A percentile compares a stretch with the other conserved stretches of the same genome.
These are phyloP conservation scores for Fomitopsis pulvina DNA, from an alignment of 768 basidiomycete species.

Conservation along the genomic window DNA sequence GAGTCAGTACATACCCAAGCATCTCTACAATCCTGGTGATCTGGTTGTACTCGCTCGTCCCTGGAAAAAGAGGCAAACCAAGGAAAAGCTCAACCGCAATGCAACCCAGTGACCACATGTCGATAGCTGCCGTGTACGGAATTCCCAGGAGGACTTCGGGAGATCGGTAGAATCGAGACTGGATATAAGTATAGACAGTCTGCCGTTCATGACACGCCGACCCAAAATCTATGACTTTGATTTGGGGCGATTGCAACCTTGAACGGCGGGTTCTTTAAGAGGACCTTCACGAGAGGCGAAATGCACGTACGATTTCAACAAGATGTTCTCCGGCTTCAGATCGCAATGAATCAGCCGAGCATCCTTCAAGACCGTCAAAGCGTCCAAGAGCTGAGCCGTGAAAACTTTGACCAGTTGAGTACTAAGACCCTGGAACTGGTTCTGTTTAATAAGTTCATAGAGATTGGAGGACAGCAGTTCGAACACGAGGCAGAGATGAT, in stretches of 20 bases:
- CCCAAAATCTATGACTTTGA: constrained; percentile 99
- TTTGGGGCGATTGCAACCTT: constrained; percentile 93
- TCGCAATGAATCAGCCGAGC: constrained; percentile 97
- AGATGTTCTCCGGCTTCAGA: constrained; percentile 97
- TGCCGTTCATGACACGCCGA: constrained; percentile 98
- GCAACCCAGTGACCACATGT: constrained; percentile 99
- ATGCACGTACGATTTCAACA: constrained; percentile 80
- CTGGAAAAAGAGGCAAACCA: constrained; percentile 93
- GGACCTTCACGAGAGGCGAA: not conserved
- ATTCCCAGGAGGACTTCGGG: constrained; percentile 95
- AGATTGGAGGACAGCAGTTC: constrained; percentile 95
- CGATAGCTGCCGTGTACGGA: constrained; percentile 91
- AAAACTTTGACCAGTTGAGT: constrained; percentile 98
- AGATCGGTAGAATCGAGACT: constrained; percentile 96
- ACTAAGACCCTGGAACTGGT: constrained; percentile 95
- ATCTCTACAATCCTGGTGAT: constrained; percentile 95
- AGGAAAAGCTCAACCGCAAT: constrained; percentile 98
- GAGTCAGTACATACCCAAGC: constrained; percentile 70
- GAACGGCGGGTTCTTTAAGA: constrained; percentile 3
- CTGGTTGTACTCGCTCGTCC: constrained; percentile 99
- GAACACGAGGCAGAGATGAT: constrained; percentile 95
- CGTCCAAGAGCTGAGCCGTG: constrained; percentile 91
- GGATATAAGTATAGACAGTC: constrained; percentile 99
- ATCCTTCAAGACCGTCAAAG: constrained; percentile 88
- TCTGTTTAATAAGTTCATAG: constrained; percentile 99